Conservation (phyloP, 2,329 filamentous ascomycete genomes). For the Stromatinia cepivora region DNA sequence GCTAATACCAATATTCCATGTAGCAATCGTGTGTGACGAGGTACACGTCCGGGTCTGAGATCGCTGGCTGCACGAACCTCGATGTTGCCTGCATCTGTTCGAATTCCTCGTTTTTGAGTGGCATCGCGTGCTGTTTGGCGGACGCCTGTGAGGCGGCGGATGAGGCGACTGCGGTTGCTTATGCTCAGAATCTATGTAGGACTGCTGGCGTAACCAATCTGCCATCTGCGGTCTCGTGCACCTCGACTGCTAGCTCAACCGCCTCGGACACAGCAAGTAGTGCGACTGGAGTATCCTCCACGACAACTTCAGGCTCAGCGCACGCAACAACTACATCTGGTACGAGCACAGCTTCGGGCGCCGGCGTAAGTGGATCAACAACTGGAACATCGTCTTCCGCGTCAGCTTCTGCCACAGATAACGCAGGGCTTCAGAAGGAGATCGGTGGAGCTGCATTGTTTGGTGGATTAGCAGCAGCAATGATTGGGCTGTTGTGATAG, state of each 20-base stretch:
- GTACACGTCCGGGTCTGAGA: constrained; percentile 44
- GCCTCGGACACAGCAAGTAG: constrained; percentile 15
- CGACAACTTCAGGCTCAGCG: neutral
- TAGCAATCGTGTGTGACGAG: constrained; percentile 41
- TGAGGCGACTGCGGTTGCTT: constrained; percentile 42
- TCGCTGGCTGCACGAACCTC: constrained; percentile 44
- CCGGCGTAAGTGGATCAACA: neutral
- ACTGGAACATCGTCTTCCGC: constrained; percentile 15
- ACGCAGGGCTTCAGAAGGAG: constrained; percentile 30
- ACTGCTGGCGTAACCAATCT: constrained; percentile 41
- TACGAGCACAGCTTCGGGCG: neutral
- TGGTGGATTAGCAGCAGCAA: constrained; percentile 33
- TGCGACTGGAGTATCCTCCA: neutral
- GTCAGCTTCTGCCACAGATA: constrained; percentile 28
- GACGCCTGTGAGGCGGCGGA: constrained; percentile 45
- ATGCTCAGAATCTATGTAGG: constrained; percentile 42
- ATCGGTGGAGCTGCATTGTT: constrained; percentile 33
- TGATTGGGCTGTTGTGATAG: constrained; percentile 32
- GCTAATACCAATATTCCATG: constrained; percentile 12
- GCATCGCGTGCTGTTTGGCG: constrained; percentile 52
- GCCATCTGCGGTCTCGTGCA: constrained; percentile 32
- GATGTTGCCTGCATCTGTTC: constrained; percentile 53
- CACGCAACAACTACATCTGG: neutral
- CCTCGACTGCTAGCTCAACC: constrained; percentile 15
- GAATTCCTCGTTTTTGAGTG: constrained; percentile 47